These are phyloP conservation scores for Geosmithia flava DNA, from an alignment of 2,329 filamentous ascomycete species.

Conservation along the genomic window DNA sequence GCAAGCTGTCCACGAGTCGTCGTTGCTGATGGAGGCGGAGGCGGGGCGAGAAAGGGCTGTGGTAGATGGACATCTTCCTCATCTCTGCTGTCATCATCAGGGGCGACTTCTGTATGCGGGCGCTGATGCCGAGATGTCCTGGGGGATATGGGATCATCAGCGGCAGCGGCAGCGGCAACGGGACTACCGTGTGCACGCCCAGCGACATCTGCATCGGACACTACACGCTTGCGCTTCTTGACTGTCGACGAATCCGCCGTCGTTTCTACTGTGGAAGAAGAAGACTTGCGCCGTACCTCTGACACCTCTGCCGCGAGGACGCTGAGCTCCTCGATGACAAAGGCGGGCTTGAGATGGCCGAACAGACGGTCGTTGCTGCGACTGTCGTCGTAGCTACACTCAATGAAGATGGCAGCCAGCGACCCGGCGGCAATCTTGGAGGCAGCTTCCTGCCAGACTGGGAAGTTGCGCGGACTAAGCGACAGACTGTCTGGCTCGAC, in stretches of 20 bases:
- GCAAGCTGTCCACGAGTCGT: slow-evolving; percentile 36
- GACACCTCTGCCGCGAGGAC: slow-evolving; percentile 60
- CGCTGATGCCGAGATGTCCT: neutral
- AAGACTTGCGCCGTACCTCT: slow-evolving; percentile 20
- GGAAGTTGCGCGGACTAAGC: slow-evolving; percentile 65
- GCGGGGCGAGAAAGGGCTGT: neutral
- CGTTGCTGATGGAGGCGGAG: neutral
- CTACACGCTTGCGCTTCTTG: slow-evolving; percentile 53
- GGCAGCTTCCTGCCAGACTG: slow-evolving; percentile 80
- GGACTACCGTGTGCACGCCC: slow-evolving; percentile 6
- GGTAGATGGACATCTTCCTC: neutral
- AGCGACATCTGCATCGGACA: slow-evolving; percentile 5
- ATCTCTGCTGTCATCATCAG: no score
- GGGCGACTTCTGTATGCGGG: neutral
- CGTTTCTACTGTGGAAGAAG: neutral
- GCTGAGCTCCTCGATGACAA: slow-evolving; percentile 67
- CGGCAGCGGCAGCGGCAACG: neutral
- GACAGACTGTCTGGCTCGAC: slow-evolving; percentile 87
- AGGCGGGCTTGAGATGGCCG: slow-evolving; percentile 77
- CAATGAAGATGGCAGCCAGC: slow-evolving; percentile 78
- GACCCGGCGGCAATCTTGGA: slow-evolving; percentile 65
- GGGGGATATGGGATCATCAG: slow-evolving; percentile 12
- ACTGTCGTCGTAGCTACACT: slow-evolving; percentile 84
- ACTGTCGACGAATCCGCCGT: slow-evolving; percentile 12
- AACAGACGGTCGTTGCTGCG: slow-evolving; percentile 69